phyloP scores from a whole-genome alignment of 208 protist genomes.

The Trypanosoma boissoni region DNA sequence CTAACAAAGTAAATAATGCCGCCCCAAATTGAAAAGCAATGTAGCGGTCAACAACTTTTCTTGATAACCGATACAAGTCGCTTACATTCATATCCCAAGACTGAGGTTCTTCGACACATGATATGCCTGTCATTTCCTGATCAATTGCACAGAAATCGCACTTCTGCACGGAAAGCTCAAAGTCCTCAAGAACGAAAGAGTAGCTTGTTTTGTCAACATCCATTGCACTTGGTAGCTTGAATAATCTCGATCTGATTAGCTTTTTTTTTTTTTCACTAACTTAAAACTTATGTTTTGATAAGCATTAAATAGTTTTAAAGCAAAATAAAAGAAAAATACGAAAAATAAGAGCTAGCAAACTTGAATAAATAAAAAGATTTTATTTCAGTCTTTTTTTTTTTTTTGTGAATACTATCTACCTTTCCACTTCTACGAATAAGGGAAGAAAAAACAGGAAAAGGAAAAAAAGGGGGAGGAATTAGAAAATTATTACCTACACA shows the following conservation, averaged over 20 bases:
- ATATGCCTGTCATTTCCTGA: conserved; percentile 83
- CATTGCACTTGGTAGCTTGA: conserved; percentile 26
- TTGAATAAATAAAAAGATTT: no score
- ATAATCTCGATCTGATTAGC: no score
- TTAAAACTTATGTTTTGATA: background rate
- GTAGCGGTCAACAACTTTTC: conserved; percentile 42
- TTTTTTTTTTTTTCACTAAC: no score
- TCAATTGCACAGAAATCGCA: conserved; percentile 73
- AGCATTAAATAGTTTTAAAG: background rate
- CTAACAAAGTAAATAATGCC: conserved; percentile 47
- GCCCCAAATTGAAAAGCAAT: conserved; percentile 81
- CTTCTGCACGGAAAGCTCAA: conserved; percentile 32
- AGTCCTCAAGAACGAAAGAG: conserved; percentile 40
- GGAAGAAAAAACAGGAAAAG: no score
- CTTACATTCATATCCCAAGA: conserved; percentile 26
- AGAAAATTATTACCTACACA: no score
- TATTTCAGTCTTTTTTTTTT: no score
- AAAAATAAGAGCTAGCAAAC: background rate
- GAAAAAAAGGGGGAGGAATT: no score
- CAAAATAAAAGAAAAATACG: conserved; percentile 8
- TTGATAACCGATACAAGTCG: conserved; percentile 41
- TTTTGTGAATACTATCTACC: no score
- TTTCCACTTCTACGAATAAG: no score
- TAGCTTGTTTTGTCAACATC: conserved; percentile 46
- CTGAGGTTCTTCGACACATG: conserved; percentile 18